Evolutionary conservation across 805 yeast species (phyloP), one percentile per base, ranked within the genome.

Genomic region (Torulaspora microellipsoides): DNA sequence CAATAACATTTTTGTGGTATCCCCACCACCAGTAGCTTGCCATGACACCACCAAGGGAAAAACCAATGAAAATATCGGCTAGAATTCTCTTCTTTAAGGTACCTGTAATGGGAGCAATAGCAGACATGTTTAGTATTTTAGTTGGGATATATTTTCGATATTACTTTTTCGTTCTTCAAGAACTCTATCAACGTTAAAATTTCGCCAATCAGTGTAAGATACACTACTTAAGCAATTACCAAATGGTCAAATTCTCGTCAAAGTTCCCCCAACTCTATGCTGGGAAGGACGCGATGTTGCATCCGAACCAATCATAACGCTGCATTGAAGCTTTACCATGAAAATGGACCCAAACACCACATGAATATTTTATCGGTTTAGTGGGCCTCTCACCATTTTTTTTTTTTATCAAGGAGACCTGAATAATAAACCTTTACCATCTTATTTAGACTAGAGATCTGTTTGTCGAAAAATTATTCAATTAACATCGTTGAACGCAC

Each of bases 101-200:
- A 55, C 96, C 96, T 42, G 82, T 78, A 61, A 90, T 87, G 60
- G 95, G 93, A 63, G 91, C 85, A 63, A 86, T 75, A 67, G 89
- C 83, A 38, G 53, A 46, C 48, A 46, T 42, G 34, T 42, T 34
- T 31, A 10, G 25, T 20, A 20, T 20, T 20, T 20, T 7, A 20
- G 4, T 20, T 20, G 25, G 25, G 25, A 20, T 20, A 20, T 20
- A 20, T 20, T 20, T 7, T 20, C 25, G 25, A 20, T 20, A 20
- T 20, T 7, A 20, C 4, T 20, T 20, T 20, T 6, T 20, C 25
- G 8, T 7, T 20, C 25, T 6, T 20, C 25, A 7, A 20, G 25
- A 5, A 20, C 25, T 20, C 25, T 20, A 20, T 20, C 25, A 20
- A 20, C 4, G 8, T 4, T 5, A 20, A 17, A 20, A 20, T 20